phyloP scores from a whole-genome alignment of 768 basidiomycete genomes.

The Asterophora parasitica region DNA sequence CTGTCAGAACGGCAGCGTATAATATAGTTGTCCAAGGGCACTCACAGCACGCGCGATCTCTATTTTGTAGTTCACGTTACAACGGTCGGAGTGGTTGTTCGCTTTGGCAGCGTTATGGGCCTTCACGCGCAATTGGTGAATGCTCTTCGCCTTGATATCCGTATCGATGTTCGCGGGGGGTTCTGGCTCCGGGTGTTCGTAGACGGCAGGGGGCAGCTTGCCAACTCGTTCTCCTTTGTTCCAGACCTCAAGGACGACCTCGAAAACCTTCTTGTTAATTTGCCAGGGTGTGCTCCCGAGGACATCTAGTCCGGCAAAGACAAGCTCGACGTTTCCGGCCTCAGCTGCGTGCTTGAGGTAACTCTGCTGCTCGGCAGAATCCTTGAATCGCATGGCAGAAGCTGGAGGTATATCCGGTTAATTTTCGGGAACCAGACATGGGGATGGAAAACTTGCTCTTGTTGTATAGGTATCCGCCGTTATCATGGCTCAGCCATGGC shows the following conservation, averaged over 20 bases:
- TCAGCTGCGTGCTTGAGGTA: slow-evolving; percentile 75
- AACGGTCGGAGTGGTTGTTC: slow-evolving; percentile 87
- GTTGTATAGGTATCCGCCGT: slow-evolving; percentile 83
- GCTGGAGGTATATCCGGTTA: slow-evolving; percentile 31
- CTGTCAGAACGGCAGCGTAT: slow-evolving; percentile 3
- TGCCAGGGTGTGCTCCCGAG: slow-evolving; percentile 88
- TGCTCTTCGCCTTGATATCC: slow-evolving; percentile 50
- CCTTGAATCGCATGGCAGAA: slow-evolving; percentile 88
- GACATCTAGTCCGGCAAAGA: slow-evolving; percentile 86
- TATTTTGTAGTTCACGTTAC: slow-evolving; percentile 92
- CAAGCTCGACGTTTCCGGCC: slow-evolving; percentile 72
- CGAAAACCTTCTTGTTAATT: slow-evolving; percentile 76
- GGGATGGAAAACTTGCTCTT: slow-evolving; percentile 43
- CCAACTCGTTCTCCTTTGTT: slow-evolving; percentile 78
- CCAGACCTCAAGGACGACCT: slow-evolving; percentile 77
- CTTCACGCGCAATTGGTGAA: slow-evolving; percentile 55
- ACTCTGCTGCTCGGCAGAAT: slow-evolving; percentile 74
- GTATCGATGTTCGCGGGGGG: slow-evolving; percentile 37
- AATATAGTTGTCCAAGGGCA: slow-evolving; percentile 9
- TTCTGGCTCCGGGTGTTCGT: slow-evolving; percentile 60
- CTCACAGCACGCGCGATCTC: slow-evolving; percentile 90
- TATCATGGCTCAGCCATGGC: slow-evolving; percentile 73
- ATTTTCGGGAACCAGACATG: background rate
- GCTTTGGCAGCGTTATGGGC: slow-evolving; percentile 54
- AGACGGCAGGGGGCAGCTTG: slow-evolving; percentile 76